Evolutionary conservation across 2,329 filamentous ascomycete species (phyloP), one percentile per base, ranked within the genome.

Genomic region (Podosphaera fusca): DNA sequence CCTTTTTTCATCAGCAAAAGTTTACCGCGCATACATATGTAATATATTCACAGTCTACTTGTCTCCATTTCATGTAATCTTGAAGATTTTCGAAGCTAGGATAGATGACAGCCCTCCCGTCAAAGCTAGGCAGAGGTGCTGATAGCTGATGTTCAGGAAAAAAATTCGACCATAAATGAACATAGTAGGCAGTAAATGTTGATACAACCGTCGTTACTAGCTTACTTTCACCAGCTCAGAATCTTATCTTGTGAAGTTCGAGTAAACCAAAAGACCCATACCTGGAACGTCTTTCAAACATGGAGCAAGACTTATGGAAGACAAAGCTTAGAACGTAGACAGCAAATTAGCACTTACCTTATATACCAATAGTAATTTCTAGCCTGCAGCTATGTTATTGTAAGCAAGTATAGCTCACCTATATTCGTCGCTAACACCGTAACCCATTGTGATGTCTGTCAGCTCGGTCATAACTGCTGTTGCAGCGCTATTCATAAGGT

Each of bases 61-160:
- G 92, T 63, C 92, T 79, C 92, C 92, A 98, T 67, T 85, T 89
- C 75, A 98, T 80, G 69, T 98, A 98, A 71, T 98, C 92, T 33
- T 89, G 77, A 62, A 98, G 70, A 68, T 95, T 94, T 64, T 78
- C 75, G 5, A 84, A 75, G 57, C 79, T 85, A 0, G 92, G 92
- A 70, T 96, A 98, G 67, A 84, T 81, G 2, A 98, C 88, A 14
- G 88, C 88, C 55, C 92, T 76, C 0, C 89, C 90, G 69, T 98
- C 92, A 66, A 98, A 98, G 4, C 84, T 90, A 0, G 92, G 92
- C 10, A 94, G 72, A 3, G 87, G 85, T 3, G 81, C 72, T 10
- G 82, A 78, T 36, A 96, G 73, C 4, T 80, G 78, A 21, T 71
- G 75, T n/a, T 81, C 77, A 0, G 82, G 79, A 65, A 95, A 94